Evolutionary conservation across 495 filamentous ascomycete genomes (phyloP).

Genomic region (Collariella sp.): DNA sequence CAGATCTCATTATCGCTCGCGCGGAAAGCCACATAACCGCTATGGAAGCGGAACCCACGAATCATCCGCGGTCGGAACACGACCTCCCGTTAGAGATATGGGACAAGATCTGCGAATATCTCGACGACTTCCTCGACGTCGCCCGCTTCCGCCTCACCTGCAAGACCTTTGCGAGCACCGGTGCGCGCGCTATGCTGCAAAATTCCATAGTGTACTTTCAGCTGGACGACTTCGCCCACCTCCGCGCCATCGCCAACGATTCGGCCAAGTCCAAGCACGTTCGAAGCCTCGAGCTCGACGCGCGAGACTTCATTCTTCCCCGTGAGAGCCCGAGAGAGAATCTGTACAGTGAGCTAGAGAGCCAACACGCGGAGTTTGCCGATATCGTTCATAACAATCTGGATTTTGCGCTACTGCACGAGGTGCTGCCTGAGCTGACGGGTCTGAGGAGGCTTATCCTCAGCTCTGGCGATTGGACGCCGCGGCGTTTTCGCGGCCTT

Average conservation of each 20-base stretch:
- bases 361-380: not conserved
- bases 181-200: not conserved
- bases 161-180: not conserved
- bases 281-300: not conserved
- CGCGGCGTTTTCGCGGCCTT: too few species aligned
- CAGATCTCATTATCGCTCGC: too few species aligned
- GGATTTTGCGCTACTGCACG: not conserved
- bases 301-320: too few species aligned
- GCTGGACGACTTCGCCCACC: not conserved
- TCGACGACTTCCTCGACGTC: not conserved
- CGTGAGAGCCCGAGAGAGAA: not conserved
- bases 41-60: not conserved
- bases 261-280: not conserved
- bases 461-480: not conserved
- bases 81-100: not conserved
- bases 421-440: not conserved
- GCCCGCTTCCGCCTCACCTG: conserved; percentile 1
- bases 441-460: not conserved
- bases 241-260: not conserved
- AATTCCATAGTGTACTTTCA: not conserved
- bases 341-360: not conserved
- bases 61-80: too few species aligned
- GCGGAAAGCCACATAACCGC: not conserved
- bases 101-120: not conserved
- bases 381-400: not conserved